A percentile compares a stretch with the other conserved stretches of the same genome.
Conservation (phyloP, 164 flowering plant genomes). For the Vitis cinerea region DNA sequence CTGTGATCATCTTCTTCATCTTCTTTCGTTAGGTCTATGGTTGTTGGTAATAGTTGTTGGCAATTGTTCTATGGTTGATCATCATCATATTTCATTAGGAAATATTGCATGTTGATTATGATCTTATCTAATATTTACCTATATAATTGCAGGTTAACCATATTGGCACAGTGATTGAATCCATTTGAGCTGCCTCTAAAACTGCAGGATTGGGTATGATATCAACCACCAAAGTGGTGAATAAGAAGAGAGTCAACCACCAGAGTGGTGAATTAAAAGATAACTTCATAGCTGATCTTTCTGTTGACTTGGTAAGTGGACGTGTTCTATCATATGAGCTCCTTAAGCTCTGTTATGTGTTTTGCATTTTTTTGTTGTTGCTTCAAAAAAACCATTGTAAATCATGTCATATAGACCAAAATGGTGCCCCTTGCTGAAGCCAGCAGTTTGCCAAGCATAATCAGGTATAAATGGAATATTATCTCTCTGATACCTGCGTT, state of each 20-base stretch:
- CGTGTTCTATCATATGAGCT: constrained; percentile 45
- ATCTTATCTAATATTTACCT: not conserved
- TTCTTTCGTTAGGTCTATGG: no score
- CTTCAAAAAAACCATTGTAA: constrained; percentile 7
- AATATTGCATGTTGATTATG: not conserved
- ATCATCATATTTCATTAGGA: not conserved
- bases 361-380: not conserved
- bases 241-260: constrained; percentile 56
- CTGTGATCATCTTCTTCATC: no score
- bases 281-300: constrained; percentile 92
- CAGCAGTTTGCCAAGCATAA: constrained; percentile 91
- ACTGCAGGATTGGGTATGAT: constrained; percentile 98
- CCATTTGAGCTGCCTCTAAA: constrained; percentile 90
- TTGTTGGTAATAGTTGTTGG: no score
- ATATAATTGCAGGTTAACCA: constrained; percentile 79
- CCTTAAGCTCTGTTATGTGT: constrained; percentile 1
- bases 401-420: constrained; percentile 56
- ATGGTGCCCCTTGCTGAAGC: constrained; percentile 95
- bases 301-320: constrained; percentile 95
- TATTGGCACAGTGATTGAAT: constrained; percentile 90
- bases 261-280: constrained; percentile 98
- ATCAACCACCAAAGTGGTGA: constrained; percentile 11
- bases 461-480: constrained; percentile 51
- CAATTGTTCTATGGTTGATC: no score
- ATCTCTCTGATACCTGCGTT: not conserved